Percentiles rank a stretch among this genome's conserved stretches.
phyloP scores from a whole-genome alignment of 2,329 filamentous ascomycete genomes.

The Hysterium pulicare region DNA sequence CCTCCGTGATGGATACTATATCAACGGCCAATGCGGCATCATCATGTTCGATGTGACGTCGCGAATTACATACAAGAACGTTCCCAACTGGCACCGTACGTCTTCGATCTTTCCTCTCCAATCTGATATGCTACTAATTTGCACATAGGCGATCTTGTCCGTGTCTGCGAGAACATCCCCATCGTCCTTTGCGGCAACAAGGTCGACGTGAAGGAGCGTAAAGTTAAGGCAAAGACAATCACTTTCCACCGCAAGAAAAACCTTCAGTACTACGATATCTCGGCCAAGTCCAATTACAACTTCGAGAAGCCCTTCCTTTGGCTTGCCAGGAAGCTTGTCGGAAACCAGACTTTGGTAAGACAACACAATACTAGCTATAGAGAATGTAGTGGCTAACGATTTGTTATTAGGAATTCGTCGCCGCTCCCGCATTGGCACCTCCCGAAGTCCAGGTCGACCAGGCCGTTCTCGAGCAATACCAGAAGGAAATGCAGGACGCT shows the following conservation, averaged over 20 bases:
- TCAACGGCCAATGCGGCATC: slow-evolving; percentile 99
- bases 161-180: slow-evolving; percentile 98
- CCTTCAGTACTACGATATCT: slow-evolving; percentile 99
- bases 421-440: slow-evolving; percentile 88
- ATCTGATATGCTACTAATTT: slow-evolving; percentile 4
- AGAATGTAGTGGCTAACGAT: slow-evolving; percentile 18
- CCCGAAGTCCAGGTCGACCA: slow-evolving; percentile 88
- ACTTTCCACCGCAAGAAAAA: slow-evolving; percentile 99
- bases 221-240: slow-evolving; percentile 99
- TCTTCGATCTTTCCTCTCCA: slow-evolving; percentile 27
- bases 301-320: slow-evolving; percentile 99
- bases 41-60: slow-evolving; percentile 99
- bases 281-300: slow-evolving; percentile 99
- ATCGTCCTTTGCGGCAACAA: slow-evolving; percentile 99
- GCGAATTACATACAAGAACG: slow-evolving; percentile 99
- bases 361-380: slow-evolving; percentile 1
- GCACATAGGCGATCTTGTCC: slow-evolving; percentile 84
- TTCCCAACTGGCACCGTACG: slow-evolving; percentile 99
- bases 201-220: slow-evolving; percentile 99
- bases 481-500: slow-evolving; percentile 83
- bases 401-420: slow-evolving; percentile 78
- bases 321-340: slow-evolving; percentile 97
- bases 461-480: slow-evolving; percentile 75
- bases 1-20: slow-evolving; percentile 99
- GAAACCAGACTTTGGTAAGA: slow-evolving; percentile 80